Base-by-base conservation (phyloP, 306 rosid species). In the Cicer arietinum region DNA sequence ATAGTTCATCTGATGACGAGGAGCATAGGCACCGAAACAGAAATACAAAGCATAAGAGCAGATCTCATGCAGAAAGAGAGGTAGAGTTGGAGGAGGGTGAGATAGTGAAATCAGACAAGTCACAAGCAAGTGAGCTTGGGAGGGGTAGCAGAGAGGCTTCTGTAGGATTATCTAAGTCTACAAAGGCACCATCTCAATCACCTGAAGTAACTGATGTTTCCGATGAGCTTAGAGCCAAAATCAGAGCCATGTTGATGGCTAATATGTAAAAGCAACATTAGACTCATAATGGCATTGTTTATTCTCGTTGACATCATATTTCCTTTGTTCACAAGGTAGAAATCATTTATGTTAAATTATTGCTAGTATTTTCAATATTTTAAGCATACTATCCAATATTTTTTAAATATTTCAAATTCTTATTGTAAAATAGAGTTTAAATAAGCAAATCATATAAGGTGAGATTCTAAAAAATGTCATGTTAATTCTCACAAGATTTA, bases 181-280 rank as follows among this genome's bases (percentile, higher is more conserved):
- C 75, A 71, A 78, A 71, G 74, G 85, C 81, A 40, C 84, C 87
- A 58, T 82, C 96, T 42, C 88, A 83, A 62, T 78, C 92, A 17
- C 80, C 87, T 3, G 89, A 80, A 76, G 44, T 86, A 46, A 75
- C 86, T 2, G 83, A 82, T 84, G 87, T 90, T 47, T 79, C 97
- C 13, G 91, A 92, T 76, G 96, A 90, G 54, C 92, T 92, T 63
- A 85, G 93, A 80, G 96, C 98, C 77, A 92, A 92, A 89, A 90
- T 92, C 41, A 86, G 91, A 45, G 98, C 92, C 66, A 92, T 92
- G 96, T 84, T 91, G 83, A 85, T 86, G 85, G 88, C 88, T 56
- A 91, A 88, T 64, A 73, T 89, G 88, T 91, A 77, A 68, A 51
- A 10, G 54, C 46, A 10, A 4, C 44, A 10, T 20, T 8, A 45